A percentile compares a stretch with the other conserved stretches of the same genome.
These are phyloP conservation scores for Chaetomium olivaceum DNA, from an alignment of 2,329 filamentous ascomycete species.

Conservation along the genomic window DNA sequence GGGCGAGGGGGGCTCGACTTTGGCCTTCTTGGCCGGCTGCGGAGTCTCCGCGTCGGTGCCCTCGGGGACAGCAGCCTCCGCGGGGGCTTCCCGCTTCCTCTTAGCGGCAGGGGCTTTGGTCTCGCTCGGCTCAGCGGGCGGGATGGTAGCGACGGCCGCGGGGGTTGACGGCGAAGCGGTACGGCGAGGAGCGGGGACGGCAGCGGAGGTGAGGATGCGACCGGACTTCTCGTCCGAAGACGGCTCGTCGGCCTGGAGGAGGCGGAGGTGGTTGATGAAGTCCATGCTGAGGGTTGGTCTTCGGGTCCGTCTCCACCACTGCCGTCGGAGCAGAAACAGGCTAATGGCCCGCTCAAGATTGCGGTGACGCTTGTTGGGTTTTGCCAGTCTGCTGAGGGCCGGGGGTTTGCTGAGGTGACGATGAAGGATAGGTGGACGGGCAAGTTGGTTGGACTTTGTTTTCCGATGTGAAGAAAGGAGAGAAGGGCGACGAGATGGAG, in stretches of 20 bases:
- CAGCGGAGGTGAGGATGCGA: background rate
- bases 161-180: background rate
- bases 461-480: background rate
- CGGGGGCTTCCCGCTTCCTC: slow-evolving; percentile 4
- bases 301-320: slow-evolving; percentile 19
- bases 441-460: background rate
- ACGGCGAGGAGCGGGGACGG: background rate
- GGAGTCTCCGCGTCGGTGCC: background rate
- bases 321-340: slow-evolving; percentile 19
- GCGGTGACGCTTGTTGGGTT: slow-evolving; percentile 17
- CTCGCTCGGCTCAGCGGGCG: slow-evolving; percentile 11
- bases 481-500: no score
- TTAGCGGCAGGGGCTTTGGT: slow-evolving; percentile 6
- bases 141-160: slow-evolving; percentile 7
- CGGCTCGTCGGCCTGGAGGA: slow-evolving; percentile 20
- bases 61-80: background rate
- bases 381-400: slow-evolving; percentile 1
- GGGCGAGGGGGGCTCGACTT: background rate
- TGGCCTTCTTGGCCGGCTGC: slow-evolving; percentile 5
- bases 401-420: slow-evolving; percentile 9
- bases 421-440: slow-evolving; percentile 4
- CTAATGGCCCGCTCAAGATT: slow-evolving; percentile 18
- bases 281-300: slow-evolving; percentile 18
- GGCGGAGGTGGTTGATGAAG: slow-evolving; percentile 14
- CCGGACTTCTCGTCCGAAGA: slow-evolving; percentile 22